A percentile compares a stretch with the other conserved stretches of the same genome.
These are phyloP conservation scores for Nevesoporus exiguus DNA, from an alignment of 768 basidiomycete genomes.

Conservation along the genomic window DNA sequence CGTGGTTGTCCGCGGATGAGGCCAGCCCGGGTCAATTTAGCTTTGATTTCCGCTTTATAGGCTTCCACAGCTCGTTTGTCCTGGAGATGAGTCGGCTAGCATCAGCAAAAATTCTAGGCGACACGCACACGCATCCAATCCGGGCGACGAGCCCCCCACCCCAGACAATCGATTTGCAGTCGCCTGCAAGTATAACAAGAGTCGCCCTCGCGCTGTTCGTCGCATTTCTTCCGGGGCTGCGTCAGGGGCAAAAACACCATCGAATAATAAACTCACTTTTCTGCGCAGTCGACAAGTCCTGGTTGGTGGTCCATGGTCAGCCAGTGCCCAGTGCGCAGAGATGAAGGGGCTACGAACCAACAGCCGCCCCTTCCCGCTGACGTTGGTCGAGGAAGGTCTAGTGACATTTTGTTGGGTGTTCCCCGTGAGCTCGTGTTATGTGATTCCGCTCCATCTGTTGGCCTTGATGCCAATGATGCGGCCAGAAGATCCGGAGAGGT, in stretches of 20 bases:
- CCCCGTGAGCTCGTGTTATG: slow-evolving; percentile 24
- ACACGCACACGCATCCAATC: slow-evolving; percentile 81
- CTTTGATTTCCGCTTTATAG: slow-evolving; percentile 83
- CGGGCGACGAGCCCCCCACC: slow-evolving; percentile 82
- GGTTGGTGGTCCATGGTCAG: slow-evolving; percentile 7
- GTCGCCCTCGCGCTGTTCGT: slow-evolving; percentile 77
- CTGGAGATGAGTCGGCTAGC: slow-evolving; percentile 37
- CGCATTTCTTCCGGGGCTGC: slow-evolving; percentile 65
- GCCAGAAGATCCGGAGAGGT: slow-evolving; percentile 44
- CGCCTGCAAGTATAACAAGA: slow-evolving; percentile 81
- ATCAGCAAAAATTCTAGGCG: slow-evolving; percentile 1
- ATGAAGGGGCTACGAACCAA: slow-evolving; percentile 51
- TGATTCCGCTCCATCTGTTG: slow-evolving; percentile 33
- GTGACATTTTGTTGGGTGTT: slow-evolving; percentile 46
- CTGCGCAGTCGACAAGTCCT: slow-evolving; percentile 84
- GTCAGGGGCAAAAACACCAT: background rate
- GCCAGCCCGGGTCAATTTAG: slow-evolving; percentile 70
- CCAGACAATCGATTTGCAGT: slow-evolving; percentile 76
- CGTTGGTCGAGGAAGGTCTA: slow-evolving; percentile 50
- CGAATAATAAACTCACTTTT: slow-evolving; percentile 49
- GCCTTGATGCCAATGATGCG: slow-evolving; percentile 34
- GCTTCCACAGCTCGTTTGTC: slow-evolving; percentile 79
- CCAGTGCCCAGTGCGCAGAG: background rate
- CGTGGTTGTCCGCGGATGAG: slow-evolving; percentile 83
- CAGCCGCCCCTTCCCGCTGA: slow-evolving; percentile 71